Evolutionary conservation across 1,139 yeast species (phyloP), one percentile per base, ranked within the genome.

Genomic region (Hanseniaspora sp.): DNA sequence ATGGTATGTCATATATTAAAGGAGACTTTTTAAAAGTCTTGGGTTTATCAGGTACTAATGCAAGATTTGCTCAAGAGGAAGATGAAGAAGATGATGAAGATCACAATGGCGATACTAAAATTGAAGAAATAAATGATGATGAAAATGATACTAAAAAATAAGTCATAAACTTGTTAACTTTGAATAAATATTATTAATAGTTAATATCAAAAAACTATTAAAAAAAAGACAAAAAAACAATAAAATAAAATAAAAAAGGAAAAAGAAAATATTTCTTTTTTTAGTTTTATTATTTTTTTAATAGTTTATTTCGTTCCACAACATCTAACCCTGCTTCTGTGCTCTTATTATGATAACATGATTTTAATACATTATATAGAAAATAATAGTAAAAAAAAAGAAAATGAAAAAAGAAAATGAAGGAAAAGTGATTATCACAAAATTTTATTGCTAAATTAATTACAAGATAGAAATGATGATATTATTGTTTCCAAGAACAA

Each of bases 21-120:
- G 66, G 68, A 12, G 60, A 66, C 35, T 63, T 65, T 9, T 57
- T 68, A 44, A 59, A 65, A 17, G 67, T 67, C 34, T 63, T 67
- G 58, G 55, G 67, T 46, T 64, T 67, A 5, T 62, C 70, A n/a
- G 58, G 66, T 54, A 71, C 73, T 1, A 64, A 68, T 12, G 71
- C 72, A 39, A 69, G 64, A 23, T 64, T 60, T 46, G 59, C 63
- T 46, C 61, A 68, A 56, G 59, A 69, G 52, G 68, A 68, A 34
- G 68, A 64, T 46, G 67, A 61, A 49, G 65, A 61, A 9, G 68
- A 62, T 38, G 71, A 69, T n/a, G 66, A 63, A 23, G 63, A 59
- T 38, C 64, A 60, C 23, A 64, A 58, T 38, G 61, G 58, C 28
- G 62, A 61, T 53, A 62, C 12, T 42, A 59, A 61, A 46, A 56